A percentile compares a stretch with the other conserved stretches of the same genome.
Conservation (phyloP, 2,329 filamentous ascomycete species). For the Fusarium sp. region DNA sequence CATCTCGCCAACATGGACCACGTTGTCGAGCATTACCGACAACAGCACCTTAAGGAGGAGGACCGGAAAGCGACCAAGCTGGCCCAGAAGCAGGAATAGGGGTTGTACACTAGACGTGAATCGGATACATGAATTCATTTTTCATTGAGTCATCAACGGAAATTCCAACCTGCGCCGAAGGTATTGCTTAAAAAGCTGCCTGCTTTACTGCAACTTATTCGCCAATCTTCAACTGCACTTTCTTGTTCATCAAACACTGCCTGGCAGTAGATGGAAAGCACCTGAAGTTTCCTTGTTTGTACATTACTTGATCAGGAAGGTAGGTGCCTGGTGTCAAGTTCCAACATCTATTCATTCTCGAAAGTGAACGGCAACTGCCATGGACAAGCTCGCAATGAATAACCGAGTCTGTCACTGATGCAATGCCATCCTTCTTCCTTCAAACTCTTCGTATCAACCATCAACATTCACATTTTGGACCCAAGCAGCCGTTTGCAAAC, state of each 20-base stretch:
- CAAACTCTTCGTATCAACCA: not conserved
- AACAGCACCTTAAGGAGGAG: conserved; percentile 68
- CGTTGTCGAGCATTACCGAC: conserved; percentile 70
- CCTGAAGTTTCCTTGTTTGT: not conserved
- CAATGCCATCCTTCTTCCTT: not conserved
- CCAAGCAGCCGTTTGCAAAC: conserved; percentile 16
- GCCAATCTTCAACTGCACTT: not conserved
- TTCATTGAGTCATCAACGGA: conserved; percentile 35
- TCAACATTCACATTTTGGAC: conserved; percentile 17
- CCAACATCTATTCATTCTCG: not conserved
- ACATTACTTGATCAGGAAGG: not conserved
- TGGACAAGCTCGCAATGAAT: not conserved
- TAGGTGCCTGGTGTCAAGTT: not conserved
- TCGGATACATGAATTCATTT: conserved; percentile 46
- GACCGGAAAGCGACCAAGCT: conserved; percentile 68
- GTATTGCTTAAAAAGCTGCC: not conserved
- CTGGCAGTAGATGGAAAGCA: not conserved
- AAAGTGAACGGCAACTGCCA: not conserved
- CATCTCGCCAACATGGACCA: conserved; percentile 68
- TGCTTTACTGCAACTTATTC: too few relatives aligned
- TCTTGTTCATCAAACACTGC: conserved; percentile 1
- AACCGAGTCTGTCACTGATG: not conserved
- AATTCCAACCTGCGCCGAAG: not conserved
- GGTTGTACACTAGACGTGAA: conserved; percentile 49
- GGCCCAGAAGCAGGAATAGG: conserved; percentile 56